A percentile compares a stretch with the other conserved stretches of the same genome.
These are phyloP conservation scores for Teratosphaeriaceae sp. DNA, from an alignment of 2,329 filamentous ascomycete species.

Conservation along the genomic window DNA sequence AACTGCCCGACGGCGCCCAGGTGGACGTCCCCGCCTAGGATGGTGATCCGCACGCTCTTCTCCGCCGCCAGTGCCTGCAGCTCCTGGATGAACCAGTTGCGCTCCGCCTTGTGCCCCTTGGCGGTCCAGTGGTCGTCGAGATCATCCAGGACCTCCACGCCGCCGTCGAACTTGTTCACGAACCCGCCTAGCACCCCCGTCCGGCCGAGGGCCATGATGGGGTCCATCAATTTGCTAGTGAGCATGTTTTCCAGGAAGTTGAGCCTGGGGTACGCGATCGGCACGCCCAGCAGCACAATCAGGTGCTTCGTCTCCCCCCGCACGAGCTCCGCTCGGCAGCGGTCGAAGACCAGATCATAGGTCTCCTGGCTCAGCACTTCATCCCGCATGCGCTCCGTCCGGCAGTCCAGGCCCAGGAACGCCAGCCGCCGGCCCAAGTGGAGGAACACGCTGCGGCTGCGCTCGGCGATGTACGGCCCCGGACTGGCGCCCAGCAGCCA, in stretches of 20 bases:
- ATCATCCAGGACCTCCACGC: conserved; percentile 85
- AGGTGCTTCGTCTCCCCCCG: conserved; percentile 84
- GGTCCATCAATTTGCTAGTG: conserved; percentile 79
- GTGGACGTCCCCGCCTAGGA: conserved; percentile 91
- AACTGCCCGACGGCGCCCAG: conserved; percentile 90
- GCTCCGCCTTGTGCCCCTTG: conserved; percentile 86
- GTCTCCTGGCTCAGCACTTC: conserved; percentile 75
- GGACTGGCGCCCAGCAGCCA: conserved; percentile 76
- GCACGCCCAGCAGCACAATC: conserved; percentile 75
- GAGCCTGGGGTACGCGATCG: conserved; percentile 41
- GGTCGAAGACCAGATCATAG: conserved; percentile 80
- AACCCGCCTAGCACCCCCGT: conserved; percentile 72
- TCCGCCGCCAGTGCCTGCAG: conserved; percentile 89
- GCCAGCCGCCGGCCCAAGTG: conserved; percentile 71
- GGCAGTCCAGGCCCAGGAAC: conserved; percentile 81
- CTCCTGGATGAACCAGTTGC: conserved; percentile 80
- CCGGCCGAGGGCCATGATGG: conserved; percentile 80
- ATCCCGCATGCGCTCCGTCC: conserved; percentile 81
- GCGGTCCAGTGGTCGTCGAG: conserved; percentile 97
- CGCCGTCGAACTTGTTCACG: conserved; percentile 84
- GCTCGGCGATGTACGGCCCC: conserved; percentile 85
- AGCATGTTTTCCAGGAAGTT: conserved; percentile 61
- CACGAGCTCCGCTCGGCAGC: conserved; percentile 73
- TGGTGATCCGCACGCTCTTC: conserved; percentile 85
- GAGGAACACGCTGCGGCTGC: conserved; percentile 80